A percentile compares a stretch with the other conserved stretches of the same genome.
Conservation (phyloP, 2,329 filamentous ascomycete species). For the Onygenales sp. region DNA sequence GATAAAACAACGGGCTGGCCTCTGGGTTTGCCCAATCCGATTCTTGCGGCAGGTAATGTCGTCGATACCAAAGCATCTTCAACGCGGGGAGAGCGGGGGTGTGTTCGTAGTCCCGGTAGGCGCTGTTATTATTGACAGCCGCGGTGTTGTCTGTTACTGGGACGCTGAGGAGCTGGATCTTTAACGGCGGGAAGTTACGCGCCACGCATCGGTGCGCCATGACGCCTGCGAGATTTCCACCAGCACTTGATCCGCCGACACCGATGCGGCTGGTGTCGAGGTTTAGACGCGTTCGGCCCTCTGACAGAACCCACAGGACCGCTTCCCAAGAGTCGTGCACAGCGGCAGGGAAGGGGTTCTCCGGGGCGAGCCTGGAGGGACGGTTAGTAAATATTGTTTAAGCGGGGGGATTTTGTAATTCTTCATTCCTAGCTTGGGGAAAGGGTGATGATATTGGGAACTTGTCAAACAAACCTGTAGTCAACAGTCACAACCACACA, state of each 20-base stretch:
- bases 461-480: constrained; percentile 37
- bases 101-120: constrained; percentile 44
- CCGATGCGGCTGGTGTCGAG: constrained; percentile 34
- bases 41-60: constrained; percentile 45
- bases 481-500: constrained; percentile 48
- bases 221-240: constrained; percentile 44
- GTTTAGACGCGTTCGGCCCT: constrained; percentile 19
- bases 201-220: constrained; percentile 43
- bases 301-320: constrained; percentile 36
- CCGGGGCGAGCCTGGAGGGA: constrained; percentile 42
- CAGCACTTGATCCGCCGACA: constrained; percentile 41
- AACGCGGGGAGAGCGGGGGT: constrained; percentile 44
- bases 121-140: constrained; percentile 31
- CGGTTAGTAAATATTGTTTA: not conserved
- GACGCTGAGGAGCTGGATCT: constrained; percentile 46
- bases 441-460: not conserved
- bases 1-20: constrained; percentile 46
- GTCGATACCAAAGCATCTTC: constrained; percentile 54
- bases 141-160: constrained; percentile 52
- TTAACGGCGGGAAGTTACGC: constrained; percentile 30
- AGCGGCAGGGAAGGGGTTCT: constrained; percentile 47
- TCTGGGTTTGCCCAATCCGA: constrained; percentile 41
- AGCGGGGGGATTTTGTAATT: not conserved
- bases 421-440: too few relatives aligned
- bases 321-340: constrained; percentile 50